These are phyloP conservation scores for Bimuria novae-zelandiae DNA, from an alignment of 2,329 filamentous ascomycete genomes.

Conservation along the genomic window DNA sequence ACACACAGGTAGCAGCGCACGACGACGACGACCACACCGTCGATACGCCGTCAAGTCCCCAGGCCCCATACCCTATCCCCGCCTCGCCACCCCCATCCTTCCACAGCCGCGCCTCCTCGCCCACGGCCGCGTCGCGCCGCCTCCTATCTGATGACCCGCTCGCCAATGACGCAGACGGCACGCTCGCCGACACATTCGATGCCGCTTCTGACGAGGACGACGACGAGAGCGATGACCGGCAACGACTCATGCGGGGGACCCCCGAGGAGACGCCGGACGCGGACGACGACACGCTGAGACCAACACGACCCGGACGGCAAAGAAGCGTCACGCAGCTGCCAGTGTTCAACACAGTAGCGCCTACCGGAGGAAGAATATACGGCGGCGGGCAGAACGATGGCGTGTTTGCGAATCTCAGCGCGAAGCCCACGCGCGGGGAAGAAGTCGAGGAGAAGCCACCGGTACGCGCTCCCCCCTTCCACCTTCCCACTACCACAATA, in stretches of 20 bases:
- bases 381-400: slow-evolving; percentile 81
- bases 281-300: slow-evolving; percentile 21
- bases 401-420: slow-evolving; percentile 93
- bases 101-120: slow-evolving; percentile 79
- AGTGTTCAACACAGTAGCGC: slow-evolving; percentile 49
- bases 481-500: too few species aligned
- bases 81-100: slow-evolving; percentile 74
- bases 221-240: slow-evolving; percentile 75
- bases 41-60: slow-evolving; percentile 30
- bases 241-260: slow-evolving; percentile 78
- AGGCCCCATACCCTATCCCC: slow-evolving; percentile 47
- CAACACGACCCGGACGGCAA: slow-evolving; percentile 45
- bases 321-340: slow-evolving; percentile 61
- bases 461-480: slow-evolving; percentile 62
- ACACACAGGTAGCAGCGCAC: slow-evolving; percentile 48
- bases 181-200: slow-evolving; percentile 92
- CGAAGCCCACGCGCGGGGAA: slow-evolving; percentile 81
- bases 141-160: slow-evolving; percentile 59
- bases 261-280: slow-evolving; percentile 25
- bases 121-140: slow-evolving; percentile 55
- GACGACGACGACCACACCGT: slow-evolving; percentile 47
- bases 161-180: slow-evolving; percentile 68
- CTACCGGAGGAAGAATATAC: slow-evolving; percentile 59
- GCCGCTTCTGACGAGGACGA: slow-evolving; percentile 70
- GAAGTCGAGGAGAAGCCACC: slow-evolving; percentile 91